Evolutionary conservation across 352 stramenopile species (phyloP), one percentile per base, ranked within the genome.

Genomic region (Hyaloperonospora brassicae): DNA sequence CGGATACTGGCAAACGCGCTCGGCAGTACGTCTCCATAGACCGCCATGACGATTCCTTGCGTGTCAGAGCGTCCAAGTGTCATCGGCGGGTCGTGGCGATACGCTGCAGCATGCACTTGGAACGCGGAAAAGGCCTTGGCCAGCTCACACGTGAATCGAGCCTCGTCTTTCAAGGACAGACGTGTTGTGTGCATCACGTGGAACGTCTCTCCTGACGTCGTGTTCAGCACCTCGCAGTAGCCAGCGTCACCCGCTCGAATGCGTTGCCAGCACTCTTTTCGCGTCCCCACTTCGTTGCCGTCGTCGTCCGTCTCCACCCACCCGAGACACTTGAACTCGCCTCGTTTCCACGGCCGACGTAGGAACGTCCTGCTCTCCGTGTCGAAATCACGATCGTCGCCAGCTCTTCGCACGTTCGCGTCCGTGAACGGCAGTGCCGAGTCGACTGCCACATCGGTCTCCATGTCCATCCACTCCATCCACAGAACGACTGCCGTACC

Each of bases 101-200:
- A 89, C 5, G 30, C 39, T 17, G 31, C 50, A 22, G 76, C 65
- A 39, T 64, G 62, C 25, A 83, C 71, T 22, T 57, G 51, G 50
- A 86, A 84, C 2, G 77, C 70, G 4, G 76, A 74, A 47, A 91
- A 91, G 2, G 54, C 49, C 38, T 65, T 61, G 1, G 81, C 78
- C 17, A 82, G 64, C n/a, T 76, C 65, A 44, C 81, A 89, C 21
- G 76, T 87, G 62, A 87, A 91, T 10, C 70, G 73, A 50, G 70
- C 62, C 30, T 87, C 76, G 13, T 84, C 68, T 55, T 85, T 86
- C 8, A 91, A 61, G 46, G 76, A 86, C 2, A 79, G 50, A 44
- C 63, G 64, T 4, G 72, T 86, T 12, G 76, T 87, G 14, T 70
- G 76, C 81, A 89, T 87, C 6, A 82, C 63, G n/a, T 50, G 73